A percentile compares a stretch with the other conserved stretches of the same genome.
phyloP scores from a whole-genome alignment of 805 yeast genomes.

The Lachancea waltii region DNA sequence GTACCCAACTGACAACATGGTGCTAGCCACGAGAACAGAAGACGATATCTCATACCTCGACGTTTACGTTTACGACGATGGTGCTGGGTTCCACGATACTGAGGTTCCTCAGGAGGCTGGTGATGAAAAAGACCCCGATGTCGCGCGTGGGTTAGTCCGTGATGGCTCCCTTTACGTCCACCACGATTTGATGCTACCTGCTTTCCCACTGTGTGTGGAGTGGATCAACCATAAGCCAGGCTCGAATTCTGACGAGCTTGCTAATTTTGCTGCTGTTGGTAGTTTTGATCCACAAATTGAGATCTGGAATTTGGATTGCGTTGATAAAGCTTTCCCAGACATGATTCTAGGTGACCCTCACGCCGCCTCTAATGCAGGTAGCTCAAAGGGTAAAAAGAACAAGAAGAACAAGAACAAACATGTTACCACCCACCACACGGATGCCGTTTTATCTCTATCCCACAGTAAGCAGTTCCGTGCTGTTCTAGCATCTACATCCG shows the following conservation, averaged over 20 bases:
- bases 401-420: slow-evolving; percentile 44
- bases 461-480: slow-evolving; percentile 78
- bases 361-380: slow-evolving; percentile 32
- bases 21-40: slow-evolving; percentile 90
- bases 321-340: slow-evolving; percentile 94
- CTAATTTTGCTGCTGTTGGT: slow-evolving; percentile 94
- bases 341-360: slow-evolving; percentile 78
- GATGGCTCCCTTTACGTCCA: slow-evolving; percentile 82
- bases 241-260: slow-evolving; percentile 45
- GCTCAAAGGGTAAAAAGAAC: slow-evolving; percentile 44
- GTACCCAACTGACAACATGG: slow-evolving; percentile 82
- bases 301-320: slow-evolving; percentile 88
- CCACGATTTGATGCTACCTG: slow-evolving; percentile 94
- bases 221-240: slow-evolving; percentile 80
- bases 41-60: slow-evolving; percentile 91
- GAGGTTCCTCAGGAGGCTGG: slow-evolving; percentile 57
- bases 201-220: slow-evolving; percentile 94
- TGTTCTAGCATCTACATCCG: slow-evolving; percentile 88
- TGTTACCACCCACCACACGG: slow-evolving; percentile 76
- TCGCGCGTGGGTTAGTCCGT: slow-evolving; percentile 63
- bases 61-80: slow-evolving; percentile 91
- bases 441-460: slow-evolving; percentile 82
- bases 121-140: slow-evolving; percentile 65
- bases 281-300: slow-evolving; percentile 97
- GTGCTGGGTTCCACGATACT: slow-evolving; percentile 74